Evolutionary conservation across 768 basidiomycete species (phyloP).

Genomic region (Leccinum disarticulatum): DNA sequence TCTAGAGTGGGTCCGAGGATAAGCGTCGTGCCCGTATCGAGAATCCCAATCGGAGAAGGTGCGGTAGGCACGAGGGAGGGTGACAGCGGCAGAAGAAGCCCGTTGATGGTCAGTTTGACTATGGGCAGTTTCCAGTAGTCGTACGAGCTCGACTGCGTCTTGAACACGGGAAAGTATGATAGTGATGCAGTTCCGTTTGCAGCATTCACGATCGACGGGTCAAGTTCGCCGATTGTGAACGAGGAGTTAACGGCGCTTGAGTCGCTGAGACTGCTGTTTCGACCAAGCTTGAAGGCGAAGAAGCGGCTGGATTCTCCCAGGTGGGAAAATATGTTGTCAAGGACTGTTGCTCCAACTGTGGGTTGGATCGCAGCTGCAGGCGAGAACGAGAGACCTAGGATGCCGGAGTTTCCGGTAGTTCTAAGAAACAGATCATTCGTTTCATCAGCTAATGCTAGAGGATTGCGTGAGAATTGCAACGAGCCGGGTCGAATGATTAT

Average conservation of each 20-base stretch:
- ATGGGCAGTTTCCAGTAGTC: constrained; percentile 63
- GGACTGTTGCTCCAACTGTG: constrained; percentile 43
- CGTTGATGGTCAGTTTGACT: constrained; percentile 44
- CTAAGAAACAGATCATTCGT: constrained; percentile 45
- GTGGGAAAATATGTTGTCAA: constrained; percentile 47
- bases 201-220: constrained; percentile 27
- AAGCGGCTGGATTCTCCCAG: constrained; percentile 41
- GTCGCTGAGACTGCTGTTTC: constrained; percentile 23
- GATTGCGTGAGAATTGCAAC: background rate
- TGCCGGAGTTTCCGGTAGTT: constrained; percentile 51
- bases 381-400: constrained; percentile 55
- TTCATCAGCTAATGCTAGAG: constrained; percentile 44
- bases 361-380: constrained; percentile 45
- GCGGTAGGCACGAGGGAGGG: constrained; percentile 45
- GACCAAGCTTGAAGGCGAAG: constrained; percentile 52
- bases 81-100: constrained; percentile 40
- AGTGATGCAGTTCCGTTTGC: constrained; percentile 35
- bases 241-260: constrained; percentile 36
- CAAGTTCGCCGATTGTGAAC: constrained; percentile 53
- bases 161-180: constrained; percentile 41
- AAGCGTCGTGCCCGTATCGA: constrained; percentile 64
- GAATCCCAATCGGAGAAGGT: constrained; percentile 48
- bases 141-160: constrained; percentile 34
- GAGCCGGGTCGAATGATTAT: background rate
- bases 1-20: constrained; percentile 53